Percentiles rank a stretch among this genome's conserved stretches.
These are phyloP conservation scores for Tetrahymena elliotti DNA, from an alignment of 73 alveolate species.

Conservation along the genomic window DNA sequence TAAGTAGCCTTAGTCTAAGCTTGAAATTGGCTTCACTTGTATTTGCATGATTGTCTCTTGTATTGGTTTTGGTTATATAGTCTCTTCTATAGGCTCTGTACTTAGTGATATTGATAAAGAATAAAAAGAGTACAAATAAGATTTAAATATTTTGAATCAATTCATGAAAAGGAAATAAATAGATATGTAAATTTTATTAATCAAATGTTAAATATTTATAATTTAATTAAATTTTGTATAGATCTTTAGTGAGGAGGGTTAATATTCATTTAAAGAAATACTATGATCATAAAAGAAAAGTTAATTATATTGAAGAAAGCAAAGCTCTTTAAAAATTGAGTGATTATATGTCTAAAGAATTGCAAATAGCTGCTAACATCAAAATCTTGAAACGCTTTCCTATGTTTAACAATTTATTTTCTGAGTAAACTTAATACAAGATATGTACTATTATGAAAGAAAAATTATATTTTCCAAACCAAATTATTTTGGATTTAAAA, in stretches of 20 bases:
- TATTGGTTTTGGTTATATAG: background rate
- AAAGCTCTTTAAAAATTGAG: background rate
- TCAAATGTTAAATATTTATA: too few relatives aligned
- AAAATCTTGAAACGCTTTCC: background rate
- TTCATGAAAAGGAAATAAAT: background rate
- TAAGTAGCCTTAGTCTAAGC: background rate
- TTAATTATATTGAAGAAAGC: background rate
- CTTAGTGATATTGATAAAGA: background rate
- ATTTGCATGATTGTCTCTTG: background rate
- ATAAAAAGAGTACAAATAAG: background rate
- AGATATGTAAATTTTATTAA: background rate
- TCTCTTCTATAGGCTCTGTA: background rate
- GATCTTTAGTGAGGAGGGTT: background rate
- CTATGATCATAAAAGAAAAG: background rate
- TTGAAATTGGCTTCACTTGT: background rate
- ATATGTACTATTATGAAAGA: background rate
- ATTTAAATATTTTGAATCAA: background rate
- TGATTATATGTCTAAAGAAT: background rate
- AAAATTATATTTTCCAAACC: background rate
- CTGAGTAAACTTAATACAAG: background rate
- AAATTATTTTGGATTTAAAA: background rate
- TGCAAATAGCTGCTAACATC: background rate
- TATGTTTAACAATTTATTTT: background rate
- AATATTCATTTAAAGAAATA: background rate
- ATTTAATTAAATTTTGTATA: too few relatives aligned